These are phyloP conservation scores for Selenicereus undatus DNA, from an alignment of 148 eudicot genomes.

Conservation along the genomic window DNA sequence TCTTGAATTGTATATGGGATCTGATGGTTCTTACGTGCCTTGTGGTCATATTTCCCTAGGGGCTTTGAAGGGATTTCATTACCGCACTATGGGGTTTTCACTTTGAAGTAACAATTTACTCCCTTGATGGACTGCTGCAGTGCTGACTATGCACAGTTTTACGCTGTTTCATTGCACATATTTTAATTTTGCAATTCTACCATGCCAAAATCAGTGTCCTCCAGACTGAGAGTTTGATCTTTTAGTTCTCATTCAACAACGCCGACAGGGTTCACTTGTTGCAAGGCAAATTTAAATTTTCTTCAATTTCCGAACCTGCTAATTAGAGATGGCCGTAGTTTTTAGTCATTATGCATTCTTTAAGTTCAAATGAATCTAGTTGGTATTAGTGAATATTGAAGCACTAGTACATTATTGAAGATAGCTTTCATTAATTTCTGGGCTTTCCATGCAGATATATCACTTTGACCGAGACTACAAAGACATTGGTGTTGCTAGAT, in stretches of 20 bases:
- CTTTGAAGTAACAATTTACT: neutral
- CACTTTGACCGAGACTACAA: conserved; percentile 96
- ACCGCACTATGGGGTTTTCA: neutral
- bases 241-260: neutral
- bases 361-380: neutral
- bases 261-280: neutral
- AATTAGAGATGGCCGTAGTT: neutral
- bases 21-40: neutral
- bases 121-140: neutral
- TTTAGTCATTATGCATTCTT: neutral
- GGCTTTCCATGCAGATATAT: conserved; percentile 62
- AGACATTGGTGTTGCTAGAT: conserved; percentile 92
- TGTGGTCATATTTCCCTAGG: neutral
- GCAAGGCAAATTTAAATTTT: neutral
- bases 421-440: conserved; percentile 18
- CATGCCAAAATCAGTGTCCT: neutral
- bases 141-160: neutral
- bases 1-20: neutral
- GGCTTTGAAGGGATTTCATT: neutral
- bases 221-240: neutral
- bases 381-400: neutral
- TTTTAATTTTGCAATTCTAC: neutral
- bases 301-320: neutral
- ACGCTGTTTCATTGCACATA: neutral
- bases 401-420: neutral